Conservation (phyloP, 129 eudicot genomes). For the Helianthus annuus region HanXRQr2.0-SUNRISE NC_035445.2:160687649-160688148, state of each 20-base stretch:
- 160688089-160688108: constrained; percentile 34
- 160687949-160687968: constrained; percentile 80
- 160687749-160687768: background rate
- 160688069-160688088: constrained; percentile 11
- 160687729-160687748: background rate
- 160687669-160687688: no score
- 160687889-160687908: constrained; percentile 50
- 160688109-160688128: constrained; percentile 15
- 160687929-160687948: constrained; percentile 54
- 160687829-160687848: constrained; percentile 66
- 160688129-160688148: constrained; percentile 16
- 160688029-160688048: constrained; percentile 96
- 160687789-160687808: constrained; percentile 63
- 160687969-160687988: constrained; percentile 78
- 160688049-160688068: constrained; percentile 48
- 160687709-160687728: background rate
- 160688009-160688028: constrained; percentile 75
- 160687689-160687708: no score
- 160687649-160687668: no score
- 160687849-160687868: constrained; percentile 74
- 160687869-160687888: constrained; percentile 56
- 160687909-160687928: constrained; percentile 57
- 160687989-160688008: constrained; percentile 77
- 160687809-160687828: constrained; percentile 95
- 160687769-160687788: background rate